Conservation (phyloP, 2,329 filamentous ascomycete genomes). For the Pseudogymnoascus sp. region DNA sequence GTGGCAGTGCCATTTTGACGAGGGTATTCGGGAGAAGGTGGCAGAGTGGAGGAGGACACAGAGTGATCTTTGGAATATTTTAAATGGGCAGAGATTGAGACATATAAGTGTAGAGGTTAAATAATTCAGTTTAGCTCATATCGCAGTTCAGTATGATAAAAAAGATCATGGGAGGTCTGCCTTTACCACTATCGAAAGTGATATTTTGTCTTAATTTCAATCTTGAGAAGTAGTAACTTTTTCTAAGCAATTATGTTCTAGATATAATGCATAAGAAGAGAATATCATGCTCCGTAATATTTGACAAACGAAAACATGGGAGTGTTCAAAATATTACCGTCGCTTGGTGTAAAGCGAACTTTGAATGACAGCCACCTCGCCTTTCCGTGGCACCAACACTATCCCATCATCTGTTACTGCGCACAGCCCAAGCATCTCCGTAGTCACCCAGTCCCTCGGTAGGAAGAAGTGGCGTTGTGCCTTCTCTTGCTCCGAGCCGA, state of each 20-base stretch:
- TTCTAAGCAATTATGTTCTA: not conserved
- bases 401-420: constrained; percentile 6
- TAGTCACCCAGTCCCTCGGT: constrained; percentile 11
- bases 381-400: constrained; percentile 3
- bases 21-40: constrained; percentile 13
- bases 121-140: not conserved
- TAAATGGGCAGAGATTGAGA: not conserved
- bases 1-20: constrained; percentile 13
- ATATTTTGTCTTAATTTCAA: not conserved
- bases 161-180: not conserved
- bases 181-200: not conserved
- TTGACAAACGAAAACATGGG: not conserved
- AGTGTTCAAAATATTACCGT: not conserved
- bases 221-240: not conserved
- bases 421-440: constrained; percentile 5
- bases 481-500: not conserved
- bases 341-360: not conserved
- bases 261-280: not conserved
- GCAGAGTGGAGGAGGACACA: constrained; percentile 12
- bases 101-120: too few relatives aligned
- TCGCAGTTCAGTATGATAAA: not conserved
- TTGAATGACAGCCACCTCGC: constrained; percentile 10
- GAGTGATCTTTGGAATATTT: constrained; percentile 5
- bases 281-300: not conserved
- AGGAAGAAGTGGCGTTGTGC: constrained; percentile 10